A percentile compares a stretch with the other conserved stretches of the same genome.
phyloP scores from a whole-genome alignment of 352 stramenopile species.

The Phytopythium litorale region DNA sequence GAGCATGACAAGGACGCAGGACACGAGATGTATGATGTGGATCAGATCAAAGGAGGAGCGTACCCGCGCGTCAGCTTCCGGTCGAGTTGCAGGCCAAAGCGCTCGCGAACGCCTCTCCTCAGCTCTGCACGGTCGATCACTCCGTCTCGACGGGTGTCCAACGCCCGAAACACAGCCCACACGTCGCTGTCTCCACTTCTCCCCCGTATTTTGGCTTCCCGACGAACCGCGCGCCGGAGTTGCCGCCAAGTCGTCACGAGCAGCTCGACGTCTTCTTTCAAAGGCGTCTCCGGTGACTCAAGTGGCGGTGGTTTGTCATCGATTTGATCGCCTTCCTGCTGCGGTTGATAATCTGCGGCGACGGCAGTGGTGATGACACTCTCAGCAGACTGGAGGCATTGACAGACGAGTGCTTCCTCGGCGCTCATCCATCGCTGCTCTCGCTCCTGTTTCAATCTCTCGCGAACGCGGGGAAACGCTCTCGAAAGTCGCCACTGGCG shows the following conservation, averaged over 20 bases:
- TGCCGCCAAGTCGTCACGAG: slow-evolving; percentile 49
- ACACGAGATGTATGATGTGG: no score
- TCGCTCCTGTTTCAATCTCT: slow-evolving; percentile 4
- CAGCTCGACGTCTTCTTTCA: slow-evolving; percentile 21
- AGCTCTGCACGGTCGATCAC: slow-evolving; percentile 65
- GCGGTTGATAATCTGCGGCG: background rate
- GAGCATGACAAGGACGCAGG: background rate
- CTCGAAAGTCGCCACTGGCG: background rate
- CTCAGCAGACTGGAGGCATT: background rate
- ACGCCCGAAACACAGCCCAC: slow-evolving; percentile 30
- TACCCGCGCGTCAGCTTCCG: slow-evolving; percentile 62
- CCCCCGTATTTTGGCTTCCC: slow-evolving; percentile 13
- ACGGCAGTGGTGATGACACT: background rate
- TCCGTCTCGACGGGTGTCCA: slow-evolving; percentile 47
- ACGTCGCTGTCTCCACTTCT: slow-evolving; percentile 5
- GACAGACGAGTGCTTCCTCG: slow-evolving; percentile 3
- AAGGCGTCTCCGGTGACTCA: background rate
- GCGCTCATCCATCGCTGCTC: slow-evolving; percentile 1
- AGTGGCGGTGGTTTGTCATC: background rate
- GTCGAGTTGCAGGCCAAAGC: slow-evolving; percentile 51
- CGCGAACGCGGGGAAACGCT: background rate
- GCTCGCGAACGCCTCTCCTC: slow-evolving; percentile 31
- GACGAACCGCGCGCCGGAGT: slow-evolving; percentile 31
- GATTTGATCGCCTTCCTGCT: background rate
- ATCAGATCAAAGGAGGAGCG: slow-evolving; percentile 5